Evolutionary conservation across 441 rosid genomes (phyloP).

Genomic region (Brassica hybrid): DNA sequence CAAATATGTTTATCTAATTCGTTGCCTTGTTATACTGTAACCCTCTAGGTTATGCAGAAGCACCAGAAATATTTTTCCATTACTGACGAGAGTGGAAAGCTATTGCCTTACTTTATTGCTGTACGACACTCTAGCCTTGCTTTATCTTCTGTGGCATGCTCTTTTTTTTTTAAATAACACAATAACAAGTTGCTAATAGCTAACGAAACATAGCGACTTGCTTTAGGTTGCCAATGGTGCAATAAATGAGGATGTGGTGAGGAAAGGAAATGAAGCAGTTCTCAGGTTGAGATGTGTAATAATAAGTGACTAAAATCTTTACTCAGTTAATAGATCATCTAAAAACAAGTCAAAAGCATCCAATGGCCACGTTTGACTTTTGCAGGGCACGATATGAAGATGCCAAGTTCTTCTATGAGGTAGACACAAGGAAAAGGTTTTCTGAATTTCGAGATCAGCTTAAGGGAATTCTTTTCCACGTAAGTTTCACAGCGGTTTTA

Average conservation of each 20-base stretch:
- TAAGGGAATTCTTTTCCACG: conserved; percentile 93
- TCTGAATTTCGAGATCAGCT: conserved; percentile 79
- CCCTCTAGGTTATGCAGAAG: conserved; percentile 91
- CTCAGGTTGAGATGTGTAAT: conserved; percentile 68
- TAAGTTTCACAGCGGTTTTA: conserved; percentile 49
- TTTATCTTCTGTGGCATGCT: conserved; percentile 20
- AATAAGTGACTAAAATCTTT: conserved; percentile 27
- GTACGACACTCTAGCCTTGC: conserved; percentile 53
- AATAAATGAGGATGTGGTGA: conserved; percentile 74
- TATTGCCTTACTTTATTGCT: conserved; percentile 88
- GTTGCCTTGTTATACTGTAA: conserved; percentile 27
- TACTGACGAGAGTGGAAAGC: conserved; percentile 65
- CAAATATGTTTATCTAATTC: conserved; percentile 21
- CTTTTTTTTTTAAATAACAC: conserved; percentile 12
- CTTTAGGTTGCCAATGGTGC: conserved; percentile 96
- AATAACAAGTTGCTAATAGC: conserved; percentile 5
- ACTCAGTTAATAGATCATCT: conserved; percentile 21
- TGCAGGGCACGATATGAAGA: conserved; percentile 98
- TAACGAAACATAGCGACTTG: conserved; percentile 36
- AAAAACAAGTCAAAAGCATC: conserved; percentile 21
- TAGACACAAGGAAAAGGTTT: conserved; percentile 76
- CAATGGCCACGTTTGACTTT: conserved; percentile 30
- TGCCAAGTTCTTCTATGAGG: conserved; percentile 93
- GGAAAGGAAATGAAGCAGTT: conserved; percentile 98
- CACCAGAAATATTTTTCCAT: conserved; percentile 94